Evolutionary conservation across 176 grass and related monocot genomes (phyloP).

Genomic region (barley (Hordeum vulgare)): DNA sequence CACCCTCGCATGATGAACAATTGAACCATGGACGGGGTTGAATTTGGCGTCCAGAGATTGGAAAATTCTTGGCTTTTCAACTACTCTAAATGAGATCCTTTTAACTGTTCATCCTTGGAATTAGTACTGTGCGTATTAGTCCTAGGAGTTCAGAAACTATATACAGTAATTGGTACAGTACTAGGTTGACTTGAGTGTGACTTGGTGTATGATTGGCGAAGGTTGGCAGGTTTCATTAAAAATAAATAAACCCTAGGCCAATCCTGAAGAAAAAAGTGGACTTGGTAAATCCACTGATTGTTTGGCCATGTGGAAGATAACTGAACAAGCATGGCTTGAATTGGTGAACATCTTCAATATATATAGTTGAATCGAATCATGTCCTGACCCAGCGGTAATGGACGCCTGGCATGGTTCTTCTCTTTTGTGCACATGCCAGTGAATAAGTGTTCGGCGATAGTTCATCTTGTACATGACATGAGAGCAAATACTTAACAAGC

Average conservation of each 20-base stretch:
- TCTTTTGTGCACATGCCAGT: neutral
- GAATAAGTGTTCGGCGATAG: neutral
- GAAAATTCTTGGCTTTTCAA: neutral
- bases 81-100: neutral
- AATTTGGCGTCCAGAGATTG: neutral
- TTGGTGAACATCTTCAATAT: neutral
- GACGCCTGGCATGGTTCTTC: neutral
- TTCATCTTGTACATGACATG: neutral
- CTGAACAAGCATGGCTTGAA: neutral
- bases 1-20: no score
- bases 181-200: neutral
- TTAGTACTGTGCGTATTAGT: no score
- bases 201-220: neutral
- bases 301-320: neutral
- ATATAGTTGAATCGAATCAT: neutral
- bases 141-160: no score
- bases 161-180: no score
- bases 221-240: neutral
- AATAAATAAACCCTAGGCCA: neutral
- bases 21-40: neutral
- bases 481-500: neutral
- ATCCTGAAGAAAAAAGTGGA: neutral
- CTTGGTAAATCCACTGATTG: neutral
- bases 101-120: neutral
- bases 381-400: neutral